Base-by-base conservation (phyloP, 495 filamentous ascomycete genomes). In the Aspergillus sclerotiicarbonarius region DNA sequence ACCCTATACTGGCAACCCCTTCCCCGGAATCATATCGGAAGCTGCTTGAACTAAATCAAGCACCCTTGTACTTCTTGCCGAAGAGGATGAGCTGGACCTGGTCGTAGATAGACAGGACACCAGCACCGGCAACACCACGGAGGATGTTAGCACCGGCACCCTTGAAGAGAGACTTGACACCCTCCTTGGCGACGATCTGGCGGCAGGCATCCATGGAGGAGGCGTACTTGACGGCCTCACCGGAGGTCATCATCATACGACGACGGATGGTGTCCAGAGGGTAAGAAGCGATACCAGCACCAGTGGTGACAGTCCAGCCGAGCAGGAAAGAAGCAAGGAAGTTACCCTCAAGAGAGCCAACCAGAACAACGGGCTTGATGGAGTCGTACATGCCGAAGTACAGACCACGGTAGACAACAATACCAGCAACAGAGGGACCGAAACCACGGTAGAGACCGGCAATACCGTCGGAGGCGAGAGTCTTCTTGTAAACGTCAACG, bases 331-430 rank as follows among this genome's bases (percentile, higher is more conserved):
- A 98, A 75, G 94, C 94, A 65, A 98, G 80, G 91, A 98, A 98
- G 87, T 91, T 96, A 82, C 91, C 91, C 82, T 91, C 87, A 69
- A 98, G 92, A 72, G 83, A 59, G 72, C 94, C 94, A 74, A 89
- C 84, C 53, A 98, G 90, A 79, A 97, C 75, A 77, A 97, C 90
- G 67, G 94, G 94, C 91, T 98, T 98, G 85, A 98, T 87, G 66
- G 94, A 98, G 82, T 98, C 94, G 92, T 98, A 98, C 89, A 98
- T 90, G 74, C 94, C 94, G 88, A 98, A 98, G 91, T 98, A 98
- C 65, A 98, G 91, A 96, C 94, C 94, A 90, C 94, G 95, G 89
- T 98, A 98, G 79, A 98, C 95, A 75, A 98, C 78, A 76, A 98
- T 98, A 85, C 94, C 94, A 78, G 87, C 83, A 71, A 98, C 94